These are phyloP conservation scores for Aspergillus bombycis DNA, from an alignment of 2,329 filamentous ascomycete genomes.

Conservation along the genomic window DNA sequence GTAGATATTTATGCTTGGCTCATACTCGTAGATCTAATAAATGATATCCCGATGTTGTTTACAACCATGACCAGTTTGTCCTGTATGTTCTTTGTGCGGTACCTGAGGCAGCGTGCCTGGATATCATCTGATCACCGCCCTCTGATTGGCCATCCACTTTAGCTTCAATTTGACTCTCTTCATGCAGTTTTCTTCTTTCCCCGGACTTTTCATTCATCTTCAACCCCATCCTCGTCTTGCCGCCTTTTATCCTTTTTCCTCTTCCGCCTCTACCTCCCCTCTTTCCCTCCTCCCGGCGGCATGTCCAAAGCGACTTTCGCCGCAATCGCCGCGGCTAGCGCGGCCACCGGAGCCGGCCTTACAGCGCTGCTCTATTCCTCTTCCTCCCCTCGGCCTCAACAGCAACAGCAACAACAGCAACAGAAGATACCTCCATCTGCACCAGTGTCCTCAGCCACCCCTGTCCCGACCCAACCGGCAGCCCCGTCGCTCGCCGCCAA, in stretches of 20 bases:
- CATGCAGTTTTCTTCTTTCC: constrained; percentile 2
- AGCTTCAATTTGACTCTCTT: constrained; percentile 11
- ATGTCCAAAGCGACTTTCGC: constrained; percentile 82
- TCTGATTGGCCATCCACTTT: constrained; percentile 14
- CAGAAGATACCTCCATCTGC: constrained; percentile 33
- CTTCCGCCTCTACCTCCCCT: not conserved
- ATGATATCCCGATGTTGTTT: not conserved
- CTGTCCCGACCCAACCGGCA: constrained; percentile 45
- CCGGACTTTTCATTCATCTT: not conserved
- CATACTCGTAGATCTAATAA: not conserved
- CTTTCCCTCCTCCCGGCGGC: constrained; percentile 28
- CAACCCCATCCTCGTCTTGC: not conserved
- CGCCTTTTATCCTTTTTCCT: not conserved
- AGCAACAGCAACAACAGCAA: constrained; percentile 24
- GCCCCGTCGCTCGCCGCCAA: constrained; percentile 34
- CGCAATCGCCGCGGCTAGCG: constrained; percentile 74
- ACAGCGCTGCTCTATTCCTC: constrained; percentile 71
- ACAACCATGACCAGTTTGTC: not conserved
- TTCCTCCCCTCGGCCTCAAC: constrained; percentile 47
- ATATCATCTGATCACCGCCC: constrained; percentile 10
- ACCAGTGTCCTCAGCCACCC: constrained; percentile 25
- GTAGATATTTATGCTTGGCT: not conserved
- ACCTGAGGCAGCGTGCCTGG: not conserved
- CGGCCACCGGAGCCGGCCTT: constrained; percentile 73
- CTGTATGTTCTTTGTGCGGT: not conserved